Base-by-base conservation (phyloP, 2,329 filamentous ascomycete genomes). In the Diaporthe citri region DNA sequence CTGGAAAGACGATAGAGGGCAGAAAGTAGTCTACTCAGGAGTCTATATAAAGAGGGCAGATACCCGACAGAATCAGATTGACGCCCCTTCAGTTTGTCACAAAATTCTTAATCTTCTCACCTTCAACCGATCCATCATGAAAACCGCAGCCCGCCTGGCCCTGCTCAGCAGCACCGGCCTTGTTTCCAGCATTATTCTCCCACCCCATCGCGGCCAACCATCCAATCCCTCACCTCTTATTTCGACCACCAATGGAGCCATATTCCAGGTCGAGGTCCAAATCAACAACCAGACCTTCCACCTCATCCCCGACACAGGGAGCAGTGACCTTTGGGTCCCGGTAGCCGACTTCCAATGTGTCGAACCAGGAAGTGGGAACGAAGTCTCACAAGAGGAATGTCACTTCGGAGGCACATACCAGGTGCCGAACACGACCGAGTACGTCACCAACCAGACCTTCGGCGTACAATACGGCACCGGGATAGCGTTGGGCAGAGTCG, bases 401-500 rank as follows among this genome's bases (percentile, higher is more conserved):
- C 48, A 25, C 48, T 52, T 52, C 10, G 22, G 8, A 52, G 22
- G 20, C 46, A 48, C 20, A 13, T 52, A n/a, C 48, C 48, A 52
- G 48, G 7, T 52, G 48, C 6, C 48, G 10, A 52, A 25, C 22
- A 52, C 22, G 2, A n/a, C 48, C 22, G 48, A 52, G 22, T 52
- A 17, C 46, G 22, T n/a, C 48, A 7, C 22, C n/a, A 59, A 48
- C 48, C 28, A 48, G 28, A 41, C 62, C 4, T 43, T 67, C n/a
- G 39, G 59, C 4, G 46, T 48, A 12, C 62, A 69, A 28, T 69
- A 67, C 72, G 72, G 59, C 64, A 77, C 76, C 1, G 78, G 78
- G 8, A 78, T 79, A 56, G 71, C 75, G 1, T 7, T 78, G 7
- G 78, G 79, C 4, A 77, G 71, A 17, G 48, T 80, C 4, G 78